Percentiles rank a stretch among this genome's conserved stretches.
Evolutionary conservation across 352 stramenopile genomes (phyloP).

Genomic region (Peronospora farinosa): DNA sequence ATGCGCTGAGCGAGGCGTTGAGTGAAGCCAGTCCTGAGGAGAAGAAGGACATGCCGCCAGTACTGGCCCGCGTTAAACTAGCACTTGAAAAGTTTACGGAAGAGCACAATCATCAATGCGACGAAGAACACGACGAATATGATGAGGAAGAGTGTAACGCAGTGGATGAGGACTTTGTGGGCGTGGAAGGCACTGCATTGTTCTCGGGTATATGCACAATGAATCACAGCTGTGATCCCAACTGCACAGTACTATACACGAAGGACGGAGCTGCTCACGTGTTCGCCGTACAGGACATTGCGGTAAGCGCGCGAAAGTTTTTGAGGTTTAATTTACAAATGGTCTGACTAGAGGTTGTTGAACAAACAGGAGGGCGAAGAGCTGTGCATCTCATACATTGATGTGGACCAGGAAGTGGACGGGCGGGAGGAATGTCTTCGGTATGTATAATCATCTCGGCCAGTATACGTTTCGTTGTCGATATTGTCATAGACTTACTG

Average conservation of each 20-base stretch:
- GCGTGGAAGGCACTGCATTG: constrained; percentile 91
- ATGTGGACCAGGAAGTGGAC: constrained; percentile 70
- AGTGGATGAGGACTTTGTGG: constrained; percentile 84
- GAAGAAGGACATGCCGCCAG: constrained; percentile 55
- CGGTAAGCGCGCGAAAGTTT: constrained; percentile 24
- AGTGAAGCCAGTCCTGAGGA: constrained; percentile 47
- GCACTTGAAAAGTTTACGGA: constrained; percentile 64
- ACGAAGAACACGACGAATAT: constrained; percentile 35
- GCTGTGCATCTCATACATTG: constrained; percentile 94
- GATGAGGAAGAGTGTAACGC: constrained; percentile 42
- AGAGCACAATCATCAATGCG: constrained; percentile 43
- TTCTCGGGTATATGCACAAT: constrained; percentile 92
- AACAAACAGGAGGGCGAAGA: constrained; percentile 76
- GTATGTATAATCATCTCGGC: constrained; percentile 23
- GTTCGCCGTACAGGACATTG: constrained; percentile 66
- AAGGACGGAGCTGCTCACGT: constrained; percentile 65
- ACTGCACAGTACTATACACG: constrained; percentile 88
- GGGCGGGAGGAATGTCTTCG: constrained; percentile 76
- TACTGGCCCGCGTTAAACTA: constrained; percentile 56
- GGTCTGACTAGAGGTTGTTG: constrained; percentile 1
- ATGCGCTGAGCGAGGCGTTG: constrained; percentile 58
- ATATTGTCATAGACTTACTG: constrained; percentile 10
- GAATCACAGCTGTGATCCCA: constrained; percentile 94
- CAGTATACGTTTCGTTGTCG: not conserved
- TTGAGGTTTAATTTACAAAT: not conserved